Percentiles rank a stretch among this genome's conserved stretches.
Evolutionary conservation across 1,139 yeast genomes (phyloP).

Genomic region (Lizanozyma gosingica): DNA sequence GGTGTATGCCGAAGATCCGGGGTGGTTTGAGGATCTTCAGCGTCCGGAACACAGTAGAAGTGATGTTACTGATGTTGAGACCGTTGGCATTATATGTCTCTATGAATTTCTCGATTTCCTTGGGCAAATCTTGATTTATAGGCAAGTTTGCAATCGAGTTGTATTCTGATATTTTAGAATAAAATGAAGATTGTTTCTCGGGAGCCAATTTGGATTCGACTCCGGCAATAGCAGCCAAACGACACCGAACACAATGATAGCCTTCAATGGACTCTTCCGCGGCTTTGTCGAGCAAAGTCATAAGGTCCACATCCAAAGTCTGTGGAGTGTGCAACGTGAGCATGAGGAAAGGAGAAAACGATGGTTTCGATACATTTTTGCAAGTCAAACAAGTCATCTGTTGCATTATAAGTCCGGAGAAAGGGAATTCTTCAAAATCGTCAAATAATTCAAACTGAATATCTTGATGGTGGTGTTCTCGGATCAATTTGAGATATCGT

Average conservation of each 20-base stretch:
- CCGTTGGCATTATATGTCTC: constrained; percentile 36
- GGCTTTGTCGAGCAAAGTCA: constrained; percentile 46
- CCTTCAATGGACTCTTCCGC: constrained; percentile 69
- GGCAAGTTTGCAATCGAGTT: constrained; percentile 25
- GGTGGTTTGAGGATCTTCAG: constrained; percentile 62
- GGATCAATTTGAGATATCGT: neutral
- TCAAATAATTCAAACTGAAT: constrained; percentile 14
- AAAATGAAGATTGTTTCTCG: constrained; percentile 1
- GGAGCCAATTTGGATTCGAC: neutral
- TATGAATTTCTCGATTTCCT: constrained; percentile 36
- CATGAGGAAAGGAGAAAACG: constrained; percentile 57
- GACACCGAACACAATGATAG: constrained; percentile 70
- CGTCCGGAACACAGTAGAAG: constrained; percentile 59
- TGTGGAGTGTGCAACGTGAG: constrained; percentile 73
- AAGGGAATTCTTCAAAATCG: constrained; percentile 48
- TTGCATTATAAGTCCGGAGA: constrained; percentile 57
- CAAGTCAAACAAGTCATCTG: constrained; percentile 66
- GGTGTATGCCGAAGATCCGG: constrained; percentile 60
- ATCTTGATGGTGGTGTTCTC: neutral
- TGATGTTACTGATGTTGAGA: constrained; percentile 35
- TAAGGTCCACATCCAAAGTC: constrained; percentile 36
- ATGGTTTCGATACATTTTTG: constrained; percentile 51
- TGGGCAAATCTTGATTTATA: constrained; percentile 55
- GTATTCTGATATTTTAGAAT: constrained; percentile 20
- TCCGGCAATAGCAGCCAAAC: constrained; percentile 11